These are phyloP conservation scores for Phaeoacremonium minimum DNA, from an alignment of 2,329 filamentous ascomycete species.

Conservation along the genomic window DNA sequence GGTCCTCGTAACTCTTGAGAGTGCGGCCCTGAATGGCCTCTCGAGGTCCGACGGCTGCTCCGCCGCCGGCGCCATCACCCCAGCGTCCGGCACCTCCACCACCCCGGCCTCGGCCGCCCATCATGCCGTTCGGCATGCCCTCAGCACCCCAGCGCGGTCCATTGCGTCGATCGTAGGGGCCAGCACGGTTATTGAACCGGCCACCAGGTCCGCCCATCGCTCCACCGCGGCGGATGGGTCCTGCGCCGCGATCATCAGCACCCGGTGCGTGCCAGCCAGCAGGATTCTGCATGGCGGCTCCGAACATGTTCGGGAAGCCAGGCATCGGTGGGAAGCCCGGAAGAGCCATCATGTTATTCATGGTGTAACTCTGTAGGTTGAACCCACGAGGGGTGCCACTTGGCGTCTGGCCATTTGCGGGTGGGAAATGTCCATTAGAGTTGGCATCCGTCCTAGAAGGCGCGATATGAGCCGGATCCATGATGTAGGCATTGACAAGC, in stretches of 20 bases:
- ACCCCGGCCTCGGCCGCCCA: constrained; percentile 44
- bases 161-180: constrained; percentile 69
- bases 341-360: constrained; percentile 56
- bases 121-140: constrained; percentile 40
- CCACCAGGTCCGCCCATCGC: constrained; percentile 39
- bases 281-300: constrained; percentile 37
- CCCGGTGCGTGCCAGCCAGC: constrained; percentile 45
- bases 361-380: constrained; percentile 70
- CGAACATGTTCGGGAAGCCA: constrained; percentile 51
- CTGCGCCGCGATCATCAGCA: constrained; percentile 51
- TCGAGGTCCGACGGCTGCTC: constrained; percentile 73
- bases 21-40: constrained; percentile 91
- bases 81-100: constrained; percentile 53
- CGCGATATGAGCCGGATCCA: constrained; percentile 92
- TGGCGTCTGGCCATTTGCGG: constrained; percentile 68
- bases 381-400: constrained; percentile 89
- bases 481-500: constrained; percentile 88
- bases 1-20: constrained; percentile 94
- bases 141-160: constrained; percentile 44
- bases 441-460: constrained; percentile 91
- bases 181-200: constrained; percentile 58
- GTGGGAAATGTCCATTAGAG: constrained; percentile 91
- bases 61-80: constrained; percentile 70
- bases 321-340: constrained; percentile 50
- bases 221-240: constrained; percentile 66